Base-by-base conservation (phyloP, 768 basidiomycete species). In the Termitomyces sp. region DNA sequence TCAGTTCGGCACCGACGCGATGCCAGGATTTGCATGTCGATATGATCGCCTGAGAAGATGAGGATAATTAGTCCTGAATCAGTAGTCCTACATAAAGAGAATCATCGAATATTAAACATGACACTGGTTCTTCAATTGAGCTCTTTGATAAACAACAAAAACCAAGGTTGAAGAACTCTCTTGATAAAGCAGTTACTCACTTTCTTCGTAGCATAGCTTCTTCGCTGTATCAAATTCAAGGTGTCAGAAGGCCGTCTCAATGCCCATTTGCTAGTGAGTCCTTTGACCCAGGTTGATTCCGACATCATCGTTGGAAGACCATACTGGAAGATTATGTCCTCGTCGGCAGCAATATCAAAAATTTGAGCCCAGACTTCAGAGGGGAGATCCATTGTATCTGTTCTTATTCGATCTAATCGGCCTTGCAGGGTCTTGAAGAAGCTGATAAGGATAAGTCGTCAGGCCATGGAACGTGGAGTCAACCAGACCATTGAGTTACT, bases 291-390 rank as follows among this genome's bases (percentile, higher is more conserved):
- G 28, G 81, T 79, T 0, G 83, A 84, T 60, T 80, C 79, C 11
- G 84, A 79, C 78, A 88, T 79, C 52, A 76, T 73, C 0, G 82
- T 86, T 7, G 86, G 87, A 9, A 88, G 68, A 0, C 78, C 79
- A 52, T 79, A 77, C 62, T 82, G 80, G 60, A 87, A 83, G 35
- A 90, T 77, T n/a, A 81, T 73, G 61, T 87, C 84, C 63, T 90
- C 87, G 52, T 87, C 85, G 5, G 84, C 79, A 1, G 88, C 86
- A 26, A 87, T 74, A 64, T 86, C 79, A 64, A 91, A 90, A 7
- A 91, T 87, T 47, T 82, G 74, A 1, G 79, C 76, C 82, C 84
- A 85, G 2, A 92, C 73, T 72, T 92, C 89, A 8, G 81, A 79
- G 3, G 89, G 89, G 2, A 91, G 76, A 46, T 78, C 73, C 61